Evolutionary conservation across 768 basidiomycete species (phyloP), one percentile per base, ranked within the genome.

Genomic region (Kwoniella sp.): DNA sequence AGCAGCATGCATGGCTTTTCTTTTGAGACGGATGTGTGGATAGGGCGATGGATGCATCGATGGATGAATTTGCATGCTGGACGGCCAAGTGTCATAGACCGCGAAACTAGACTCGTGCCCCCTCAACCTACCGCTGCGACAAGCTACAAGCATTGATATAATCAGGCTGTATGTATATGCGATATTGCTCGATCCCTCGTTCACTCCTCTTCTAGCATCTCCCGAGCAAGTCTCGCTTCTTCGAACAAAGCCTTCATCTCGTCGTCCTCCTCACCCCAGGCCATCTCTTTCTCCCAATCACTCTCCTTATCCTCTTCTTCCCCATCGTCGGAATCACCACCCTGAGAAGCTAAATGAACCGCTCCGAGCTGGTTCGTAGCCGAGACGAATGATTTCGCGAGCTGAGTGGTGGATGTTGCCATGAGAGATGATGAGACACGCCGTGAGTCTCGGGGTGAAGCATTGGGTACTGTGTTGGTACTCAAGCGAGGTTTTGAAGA

Each of bases 251-350:
- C 64, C 47, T 46, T 60, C 53, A 55, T 48, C 52, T 65, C 64
- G 2, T 65, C 64, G 21, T 65, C 64, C 22, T 60, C 64, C n/a
- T 30, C 30, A 5, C 51, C 58, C 58, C 56, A 55, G 25, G 26
- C 52, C 51, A 65, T 50, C 21, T 65, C 64, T 44, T 55, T 49
- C 46, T 65, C 64, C 58, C 58, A 55, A 27, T 65, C 64, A 40
- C 56, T 55, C n/a, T 48, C 58, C 36, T 56, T 33, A 9, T 40
- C 29, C 21, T 60, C 64, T 21, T 53, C 58, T 21, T 59, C 63
- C 8, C 13, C 56, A 2, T 59, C 63, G 40, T 44, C 40, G 17
- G 40, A 44, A 22, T 51, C 53, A 40, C 54, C 63, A 27, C 51
- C 63, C 8, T 53, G 26, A 13, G n/a, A n/a, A n/a, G 50, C n/a